Evolutionary conservation across 768 basidiomycete genomes (phyloP).

Genomic region (Podaxis mareebaensis): DNA sequence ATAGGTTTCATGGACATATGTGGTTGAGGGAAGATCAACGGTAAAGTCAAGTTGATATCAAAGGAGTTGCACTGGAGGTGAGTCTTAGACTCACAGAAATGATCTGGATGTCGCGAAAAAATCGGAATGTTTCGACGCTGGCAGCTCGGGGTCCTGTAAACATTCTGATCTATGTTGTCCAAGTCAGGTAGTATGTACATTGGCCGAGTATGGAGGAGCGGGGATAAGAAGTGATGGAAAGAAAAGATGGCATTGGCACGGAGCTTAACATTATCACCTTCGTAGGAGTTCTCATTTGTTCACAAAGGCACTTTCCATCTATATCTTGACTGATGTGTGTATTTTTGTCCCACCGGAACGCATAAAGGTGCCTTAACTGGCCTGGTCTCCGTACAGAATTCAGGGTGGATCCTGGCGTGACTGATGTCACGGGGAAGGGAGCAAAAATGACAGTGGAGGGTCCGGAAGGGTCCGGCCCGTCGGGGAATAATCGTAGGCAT

Average conservation of each 20-base stretch:
- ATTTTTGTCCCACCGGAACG: constrained; percentile 5
- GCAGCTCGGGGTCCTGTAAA: neutral
- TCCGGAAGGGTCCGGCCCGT: neutral
- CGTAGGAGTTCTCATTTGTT: neutral
- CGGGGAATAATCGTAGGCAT: neutral
- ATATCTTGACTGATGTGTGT: neutral
- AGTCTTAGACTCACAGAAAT: neutral
- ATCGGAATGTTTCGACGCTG: neutral
- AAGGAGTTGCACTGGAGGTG: neutral
- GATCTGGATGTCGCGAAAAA: neutral
- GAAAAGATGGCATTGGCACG: neutral
- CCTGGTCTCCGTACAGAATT: neutral
- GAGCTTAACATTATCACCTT: constrained; percentile 6
- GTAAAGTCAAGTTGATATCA: neutral
- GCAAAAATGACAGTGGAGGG: neutral
- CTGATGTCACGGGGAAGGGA: neutral
- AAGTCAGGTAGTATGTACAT: constrained; percentile 1
- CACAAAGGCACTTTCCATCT: neutral
- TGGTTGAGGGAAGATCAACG: too few species aligned
- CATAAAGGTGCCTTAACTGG: neutral
- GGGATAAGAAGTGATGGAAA: constrained; percentile 4
- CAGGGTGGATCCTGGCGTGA: neutral
- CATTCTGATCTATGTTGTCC: neutral
- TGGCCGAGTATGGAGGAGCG: constrained; percentile 2
- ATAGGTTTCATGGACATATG: too few species aligned